Conservation (phyloP, 2,329 filamentous ascomycete species). For the Scytalidium sp. region DNA sequence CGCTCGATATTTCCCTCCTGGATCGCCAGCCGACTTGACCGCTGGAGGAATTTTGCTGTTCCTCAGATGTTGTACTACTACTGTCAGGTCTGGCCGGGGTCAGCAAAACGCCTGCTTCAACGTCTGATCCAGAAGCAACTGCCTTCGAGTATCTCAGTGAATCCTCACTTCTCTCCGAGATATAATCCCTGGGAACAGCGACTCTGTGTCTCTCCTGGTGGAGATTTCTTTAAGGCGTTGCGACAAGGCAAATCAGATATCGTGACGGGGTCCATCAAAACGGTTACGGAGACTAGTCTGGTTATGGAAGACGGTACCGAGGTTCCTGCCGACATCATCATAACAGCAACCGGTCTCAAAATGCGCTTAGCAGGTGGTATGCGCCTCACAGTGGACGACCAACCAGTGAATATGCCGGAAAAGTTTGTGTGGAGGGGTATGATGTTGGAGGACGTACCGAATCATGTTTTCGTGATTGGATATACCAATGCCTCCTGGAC, state of each 20-base stretch:
- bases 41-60: constrained; percentile 43
- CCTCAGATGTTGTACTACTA: constrained; percentile 41
- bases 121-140: constrained; percentile 43
- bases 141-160: constrained; percentile 47
- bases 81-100: constrained; percentile 47
- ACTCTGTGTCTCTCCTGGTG: constrained; percentile 59
- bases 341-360: constrained; percentile 64
- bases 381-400: constrained; percentile 49
- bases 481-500: constrained; percentile 66
- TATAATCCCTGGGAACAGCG: constrained; percentile 70
- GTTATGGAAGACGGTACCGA: constrained; percentile 19
- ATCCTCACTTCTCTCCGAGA: constrained; percentile 58
- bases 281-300: constrained; percentile 43
- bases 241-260: constrained; percentile 39
- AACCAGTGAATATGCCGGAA: constrained; percentile 40
- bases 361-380: constrained; percentile 54
- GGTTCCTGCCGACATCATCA: constrained; percentile 59
- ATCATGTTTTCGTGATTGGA: constrained; percentile 56
- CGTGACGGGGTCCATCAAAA: constrained; percentile 48
- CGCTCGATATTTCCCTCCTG: constrained; percentile 36
- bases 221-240: constrained; percentile 50
- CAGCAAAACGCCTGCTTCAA: constrained; percentile 43
- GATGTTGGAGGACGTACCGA: constrained; percentile 64
- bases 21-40: constrained; percentile 42
- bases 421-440: constrained; percentile 58